Conservation (phyloP, 1,139 yeast species). For the Sugiyamaella novakii region DNA sequence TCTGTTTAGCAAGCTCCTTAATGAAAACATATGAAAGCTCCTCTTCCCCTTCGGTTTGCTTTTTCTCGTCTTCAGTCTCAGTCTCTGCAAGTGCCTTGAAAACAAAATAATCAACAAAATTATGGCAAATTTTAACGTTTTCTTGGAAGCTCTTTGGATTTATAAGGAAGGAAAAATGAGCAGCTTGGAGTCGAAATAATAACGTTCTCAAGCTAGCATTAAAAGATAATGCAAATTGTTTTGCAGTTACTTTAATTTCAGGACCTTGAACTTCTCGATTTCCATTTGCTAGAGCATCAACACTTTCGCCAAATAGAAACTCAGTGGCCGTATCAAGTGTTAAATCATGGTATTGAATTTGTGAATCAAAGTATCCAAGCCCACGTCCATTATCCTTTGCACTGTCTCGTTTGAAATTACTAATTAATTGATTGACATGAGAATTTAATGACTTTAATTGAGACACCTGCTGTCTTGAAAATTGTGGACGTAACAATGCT, state of each 20-base stretch:
- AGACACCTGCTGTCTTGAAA: slow-evolving; percentile 56
- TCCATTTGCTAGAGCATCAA: slow-evolving; percentile 43
- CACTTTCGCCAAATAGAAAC: slow-evolving; percentile 59
- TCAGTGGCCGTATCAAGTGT: slow-evolving; percentile 63
- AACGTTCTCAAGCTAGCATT: slow-evolving; percentile 11
- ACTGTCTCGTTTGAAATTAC: slow-evolving; percentile 15
- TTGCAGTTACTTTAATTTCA: slow-evolving; percentile 10
- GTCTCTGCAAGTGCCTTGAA: slow-evolving; percentile 32
- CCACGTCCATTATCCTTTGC: slow-evolving; percentile 19
- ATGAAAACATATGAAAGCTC: slow-evolving; percentile 45
- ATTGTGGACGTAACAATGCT: slow-evolving; percentile 60
- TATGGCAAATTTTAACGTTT: slow-evolving; percentile 33
- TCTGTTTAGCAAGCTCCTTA: slow-evolving; percentile 53
- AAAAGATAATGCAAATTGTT: slow-evolving; percentile 46
- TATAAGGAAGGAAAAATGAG: slow-evolving; percentile 16
- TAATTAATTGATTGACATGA: slow-evolving; percentile 26
- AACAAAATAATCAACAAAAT: slow-evolving; percentile 42
- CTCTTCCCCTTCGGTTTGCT: slow-evolving; percentile 7
- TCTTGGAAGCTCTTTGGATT: slow-evolving; percentile 39
- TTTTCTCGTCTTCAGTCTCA: slow-evolving; percentile 21
- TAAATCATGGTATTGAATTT: slow-evolving; percentile 51
- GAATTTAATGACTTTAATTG: slow-evolving; percentile 51
- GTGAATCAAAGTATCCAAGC: slow-evolving; percentile 46
- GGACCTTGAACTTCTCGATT: slow-evolving; percentile 30
- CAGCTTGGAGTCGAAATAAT: slow-evolving; percentile 35